Evolutionary conservation across 2,329 filamentous ascomycete genomes (phyloP).

Genomic region (Exophiala sideris): DNA sequence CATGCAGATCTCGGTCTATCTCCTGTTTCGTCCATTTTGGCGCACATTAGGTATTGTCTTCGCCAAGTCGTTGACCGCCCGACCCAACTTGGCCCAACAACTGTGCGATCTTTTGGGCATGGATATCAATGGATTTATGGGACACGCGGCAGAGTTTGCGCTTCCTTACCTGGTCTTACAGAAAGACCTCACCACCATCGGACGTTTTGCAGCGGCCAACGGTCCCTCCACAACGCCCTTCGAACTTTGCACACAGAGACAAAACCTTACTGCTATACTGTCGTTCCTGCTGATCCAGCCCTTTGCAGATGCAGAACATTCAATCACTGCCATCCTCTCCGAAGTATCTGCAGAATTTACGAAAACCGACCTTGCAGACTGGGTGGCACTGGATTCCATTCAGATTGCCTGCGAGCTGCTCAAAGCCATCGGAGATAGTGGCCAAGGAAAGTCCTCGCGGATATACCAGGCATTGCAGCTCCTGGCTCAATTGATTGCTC

Average conservation of each 20-base stretch:
- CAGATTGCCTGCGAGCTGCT: conserved; percentile 76
- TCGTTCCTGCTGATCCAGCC: conserved; percentile 57
- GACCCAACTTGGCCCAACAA: conserved; percentile 76
- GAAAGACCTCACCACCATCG: conserved; percentile 72
- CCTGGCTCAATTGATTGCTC: conserved; percentile 50
- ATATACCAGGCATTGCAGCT: conserved; percentile 57
- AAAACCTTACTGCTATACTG: conserved; percentile 58
- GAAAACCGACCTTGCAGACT: conserved; percentile 60
- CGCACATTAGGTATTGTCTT: conserved; percentile 75
- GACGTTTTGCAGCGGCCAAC: conserved; percentile 71
- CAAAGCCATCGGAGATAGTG: conserved; percentile 70
- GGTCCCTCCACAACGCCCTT: conserved; percentile 53
- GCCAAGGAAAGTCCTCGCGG: conserved; percentile 49
- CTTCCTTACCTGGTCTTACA: conserved; percentile 82
- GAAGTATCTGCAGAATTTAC: conserved; percentile 69
- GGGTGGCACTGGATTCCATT: conserved; percentile 73
- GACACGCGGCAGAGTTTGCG: conserved; percentile 74
- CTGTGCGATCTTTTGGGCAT: conserved; percentile 74
- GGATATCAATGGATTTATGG: conserved; percentile 69
- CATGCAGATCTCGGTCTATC: conserved; percentile 59
- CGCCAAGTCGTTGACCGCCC: conserved; percentile 73
- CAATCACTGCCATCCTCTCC: conserved; percentile 65
- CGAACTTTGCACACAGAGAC: conserved; percentile 56
- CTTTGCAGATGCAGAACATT: conserved; percentile 63
- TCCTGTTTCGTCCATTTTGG: conserved; percentile 85